Evolutionary conservation across 2,329 filamentous ascomycete genomes (phyloP).

Genomic region (Colletotrichum salicis): DNA sequence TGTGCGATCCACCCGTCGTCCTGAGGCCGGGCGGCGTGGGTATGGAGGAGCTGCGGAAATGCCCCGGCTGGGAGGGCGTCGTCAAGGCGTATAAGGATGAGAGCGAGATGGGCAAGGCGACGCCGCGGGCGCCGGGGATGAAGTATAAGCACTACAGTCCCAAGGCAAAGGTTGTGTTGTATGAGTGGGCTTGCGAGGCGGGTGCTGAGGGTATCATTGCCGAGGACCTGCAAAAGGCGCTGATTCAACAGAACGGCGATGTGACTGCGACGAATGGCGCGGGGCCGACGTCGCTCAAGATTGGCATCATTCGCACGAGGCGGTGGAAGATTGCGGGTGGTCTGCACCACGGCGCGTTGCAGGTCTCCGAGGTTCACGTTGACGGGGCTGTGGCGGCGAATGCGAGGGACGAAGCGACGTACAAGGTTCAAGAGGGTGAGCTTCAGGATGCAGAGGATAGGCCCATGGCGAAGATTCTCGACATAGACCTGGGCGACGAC

Average conservation of each 20-base stretch:
- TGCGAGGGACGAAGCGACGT: conserved; percentile 45
- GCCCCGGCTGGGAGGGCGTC: conserved; percentile 84
- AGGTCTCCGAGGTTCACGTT: conserved; percentile 42
- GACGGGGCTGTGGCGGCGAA: conserved; percentile 37
- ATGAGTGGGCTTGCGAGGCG: conserved; percentile 65
- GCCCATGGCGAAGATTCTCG: conserved; percentile 62
- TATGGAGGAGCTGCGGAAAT: conserved; percentile 79
- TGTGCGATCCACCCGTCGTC: conserved; percentile 82
- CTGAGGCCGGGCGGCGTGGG: conserved; percentile 88
- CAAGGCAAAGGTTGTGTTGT: conserved; percentile 84
- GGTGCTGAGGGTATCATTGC: conserved; percentile 49
- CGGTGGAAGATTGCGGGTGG: conserved; percentile 61
- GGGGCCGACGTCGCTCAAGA: conserved; percentile 39
- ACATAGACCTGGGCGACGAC: conserved; percentile 78
- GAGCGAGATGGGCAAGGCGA: conserved; percentile 70
- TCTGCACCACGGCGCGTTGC: conserved; percentile 47
- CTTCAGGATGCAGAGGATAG: conserved; percentile 48
- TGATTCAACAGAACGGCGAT: conserved; percentile 32
- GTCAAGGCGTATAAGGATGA: conserved; percentile 82
- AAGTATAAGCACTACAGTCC: conserved; percentile 99
- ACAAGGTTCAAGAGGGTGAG: conserved; percentile 54
- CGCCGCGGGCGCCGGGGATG: conserved; percentile 92
- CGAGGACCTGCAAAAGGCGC: conserved; percentile 46
- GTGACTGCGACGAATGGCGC: conserved; percentile 37
- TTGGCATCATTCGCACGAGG: conserved; percentile 68